Conservation (phyloP, 163 green algal species). For the Scenedesmus sp. region DNA sequence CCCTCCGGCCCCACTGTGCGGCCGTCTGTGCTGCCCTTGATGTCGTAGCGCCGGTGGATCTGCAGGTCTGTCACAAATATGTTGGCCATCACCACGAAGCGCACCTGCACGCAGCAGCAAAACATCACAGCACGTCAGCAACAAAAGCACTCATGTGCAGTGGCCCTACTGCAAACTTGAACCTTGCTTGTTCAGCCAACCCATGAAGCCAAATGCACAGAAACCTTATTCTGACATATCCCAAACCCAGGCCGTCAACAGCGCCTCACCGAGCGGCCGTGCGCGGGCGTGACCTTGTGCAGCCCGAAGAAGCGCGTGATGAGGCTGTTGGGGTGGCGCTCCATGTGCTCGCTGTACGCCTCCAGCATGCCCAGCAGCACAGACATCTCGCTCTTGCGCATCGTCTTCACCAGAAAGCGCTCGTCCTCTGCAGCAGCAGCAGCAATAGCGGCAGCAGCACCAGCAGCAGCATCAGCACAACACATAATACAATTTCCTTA, state of each 20-base stretch:
- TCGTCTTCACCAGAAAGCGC: conserved; percentile 96
- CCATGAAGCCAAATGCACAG: neutral
- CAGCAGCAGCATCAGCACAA: neutral
- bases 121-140: neutral
- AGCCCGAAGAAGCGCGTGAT: conserved; percentile 94
- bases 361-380: conserved; percentile 90
- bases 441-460: neutral
- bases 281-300: conserved; percentile 82
- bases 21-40: conserved; percentile 91
- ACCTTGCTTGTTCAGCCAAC: neutral
- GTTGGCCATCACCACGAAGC: conserved; percentile 99
- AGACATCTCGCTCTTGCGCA: conserved; percentile 90
- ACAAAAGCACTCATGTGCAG: neutral
- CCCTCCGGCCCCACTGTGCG: conserved; percentile 48
- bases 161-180: neutral
- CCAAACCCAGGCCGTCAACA: neutral
- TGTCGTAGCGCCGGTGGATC: conserved; percentile 90
- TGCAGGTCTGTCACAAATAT: conserved; percentile 92
- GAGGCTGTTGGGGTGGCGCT: conserved; percentile 75
- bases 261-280: conserved; percentile 64
- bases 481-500: too few species aligned
- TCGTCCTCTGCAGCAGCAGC: conserved; percentile 79
- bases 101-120: conserved; percentile 65
- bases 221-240: neutral
- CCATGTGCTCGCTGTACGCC: conserved; percentile 79